Evolutionary conservation across 768 basidiomycete genomes (phyloP).

Genomic region (Suillus clintonianus): DNA sequence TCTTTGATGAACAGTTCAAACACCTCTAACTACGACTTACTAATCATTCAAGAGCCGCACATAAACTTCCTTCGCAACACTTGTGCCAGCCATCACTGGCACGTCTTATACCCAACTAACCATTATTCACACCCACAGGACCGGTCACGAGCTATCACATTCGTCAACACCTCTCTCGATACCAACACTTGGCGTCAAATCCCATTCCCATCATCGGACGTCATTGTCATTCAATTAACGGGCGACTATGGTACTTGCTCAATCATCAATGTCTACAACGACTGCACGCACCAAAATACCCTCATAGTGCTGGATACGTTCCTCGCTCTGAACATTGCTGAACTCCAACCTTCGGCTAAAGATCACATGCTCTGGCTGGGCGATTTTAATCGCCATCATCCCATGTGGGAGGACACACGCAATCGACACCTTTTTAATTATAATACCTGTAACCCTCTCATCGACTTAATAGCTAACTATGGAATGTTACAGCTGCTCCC

Average conservation of each 20-base stretch:
- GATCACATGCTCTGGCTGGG: conserved; percentile 31
- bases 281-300: conserved; percentile 25
- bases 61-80: conserved; percentile 22
- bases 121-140: conserved; percentile 7
- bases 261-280: conserved; percentile 43
- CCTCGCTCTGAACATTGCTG: neutral
- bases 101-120: conserved; percentile 18
- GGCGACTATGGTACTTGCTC: conserved; percentile 14
- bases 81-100: conserved; percentile 14
- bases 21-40: conserved; percentile 26
- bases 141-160: conserved; percentile 1
- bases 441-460: conserved; percentile 20
- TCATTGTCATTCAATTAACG: conserved; percentile 26
- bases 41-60: conserved; percentile 41
- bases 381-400: conserved; percentile 44
- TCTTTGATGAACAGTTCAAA: neutral
- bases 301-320: conserved; percentile 12
- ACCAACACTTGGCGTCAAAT: conserved; percentile 3
- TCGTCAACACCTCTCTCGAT: conserved; percentile 1
- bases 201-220: conserved; percentile 22
- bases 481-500: conserved; percentile 39
- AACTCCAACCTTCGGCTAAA: neutral
- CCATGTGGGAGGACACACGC: too few species aligned
- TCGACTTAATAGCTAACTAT: conserved; percentile 25
- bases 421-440: conserved; percentile 19